Evolutionary conservation across 1,284 basidiomycete genomes (phyloP).

Genomic region (Tilletia walkeri): DNA sequence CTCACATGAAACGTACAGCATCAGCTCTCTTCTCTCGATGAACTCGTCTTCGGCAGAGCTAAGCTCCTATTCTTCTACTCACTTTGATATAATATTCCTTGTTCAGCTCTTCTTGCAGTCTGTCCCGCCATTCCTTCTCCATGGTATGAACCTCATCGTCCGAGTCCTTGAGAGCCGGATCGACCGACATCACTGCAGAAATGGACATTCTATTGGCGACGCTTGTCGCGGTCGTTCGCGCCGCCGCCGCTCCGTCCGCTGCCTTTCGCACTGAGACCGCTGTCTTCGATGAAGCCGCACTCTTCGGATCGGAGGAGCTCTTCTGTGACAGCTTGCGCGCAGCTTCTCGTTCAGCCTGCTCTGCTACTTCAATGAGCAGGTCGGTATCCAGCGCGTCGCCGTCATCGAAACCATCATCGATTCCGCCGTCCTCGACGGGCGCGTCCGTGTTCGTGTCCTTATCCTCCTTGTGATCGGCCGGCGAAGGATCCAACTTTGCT

Average conservation of each 20-base stretch:
- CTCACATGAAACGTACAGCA: not conserved
- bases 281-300: not conserved
- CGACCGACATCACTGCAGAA: not conserved
- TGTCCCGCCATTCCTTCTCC: conserved; percentile 40
- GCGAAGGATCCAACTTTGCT: not conserved
- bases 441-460: not conserved
- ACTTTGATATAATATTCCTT: conserved; percentile 39
- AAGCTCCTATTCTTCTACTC: not conserved
- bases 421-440: not conserved
- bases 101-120: conserved; percentile 39
- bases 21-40: not conserved
- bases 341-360: conserved; percentile 1
- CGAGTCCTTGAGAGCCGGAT: not conserved
- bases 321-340: not conserved
- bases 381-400: conserved; percentile 2
- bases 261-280: not conserved
- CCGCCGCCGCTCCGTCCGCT: not conserved
- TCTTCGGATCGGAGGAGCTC: not conserved
- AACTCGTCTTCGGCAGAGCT: not conserved
- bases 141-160: conserved; percentile 35
- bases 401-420: not conserved
- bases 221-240: not conserved
- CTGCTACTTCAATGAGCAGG: not conserved
- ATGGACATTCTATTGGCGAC: not conserved
- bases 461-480: too few species aligned